These are phyloP conservation scores for Fusarium xylarioides DNA, from an alignment of 2,329 filamentous ascomycete genomes.

Conservation along the genomic window DNA sequence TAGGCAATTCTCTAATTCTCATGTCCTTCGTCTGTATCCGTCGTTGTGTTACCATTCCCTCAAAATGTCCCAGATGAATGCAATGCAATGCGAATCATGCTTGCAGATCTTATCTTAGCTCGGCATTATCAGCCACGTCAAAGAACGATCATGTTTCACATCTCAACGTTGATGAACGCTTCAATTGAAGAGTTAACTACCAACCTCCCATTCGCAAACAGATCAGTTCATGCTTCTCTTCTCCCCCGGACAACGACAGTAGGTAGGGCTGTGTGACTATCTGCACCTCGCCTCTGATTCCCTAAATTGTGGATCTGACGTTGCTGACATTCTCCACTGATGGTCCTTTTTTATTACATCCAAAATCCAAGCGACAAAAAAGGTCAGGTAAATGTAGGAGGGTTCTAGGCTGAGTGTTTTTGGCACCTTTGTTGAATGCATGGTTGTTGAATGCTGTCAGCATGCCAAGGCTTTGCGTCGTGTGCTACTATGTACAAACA, in stretches of 20 bases:
- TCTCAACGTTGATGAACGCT: background rate
- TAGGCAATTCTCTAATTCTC: background rate
- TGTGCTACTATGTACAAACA: background rate
- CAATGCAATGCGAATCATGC: background rate
- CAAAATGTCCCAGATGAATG: background rate
- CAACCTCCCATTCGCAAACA: background rate
- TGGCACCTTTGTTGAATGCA: background rate
- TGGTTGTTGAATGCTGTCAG: background rate
- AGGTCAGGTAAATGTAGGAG: rapidly evolving
- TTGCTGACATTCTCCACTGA: slow-evolving; percentile 20
- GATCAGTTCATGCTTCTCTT: background rate
- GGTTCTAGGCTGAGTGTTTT: background rate
- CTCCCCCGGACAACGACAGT: background rate
- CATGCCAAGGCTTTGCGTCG: background rate
- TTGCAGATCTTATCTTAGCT: background rate
- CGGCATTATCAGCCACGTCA: background rate
- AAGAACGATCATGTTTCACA: slow-evolving; percentile 13
- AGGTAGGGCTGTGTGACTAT: slow-evolving; percentile 16
- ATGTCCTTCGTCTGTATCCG: background rate
- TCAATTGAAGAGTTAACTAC: background rate
- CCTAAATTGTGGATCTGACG: slow-evolving; percentile 11
- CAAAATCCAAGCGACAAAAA: background rate
- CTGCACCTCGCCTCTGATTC: slow-evolving; percentile 26
- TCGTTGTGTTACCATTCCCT: background rate
- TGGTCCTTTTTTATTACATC: slow-evolving; percentile 1